Evolutionary conservation across 768 basidiomycete species (phyloP), one percentile per base, ranked within the genome.

Genomic region (Tylopilus rubrobrunneus): DNA sequence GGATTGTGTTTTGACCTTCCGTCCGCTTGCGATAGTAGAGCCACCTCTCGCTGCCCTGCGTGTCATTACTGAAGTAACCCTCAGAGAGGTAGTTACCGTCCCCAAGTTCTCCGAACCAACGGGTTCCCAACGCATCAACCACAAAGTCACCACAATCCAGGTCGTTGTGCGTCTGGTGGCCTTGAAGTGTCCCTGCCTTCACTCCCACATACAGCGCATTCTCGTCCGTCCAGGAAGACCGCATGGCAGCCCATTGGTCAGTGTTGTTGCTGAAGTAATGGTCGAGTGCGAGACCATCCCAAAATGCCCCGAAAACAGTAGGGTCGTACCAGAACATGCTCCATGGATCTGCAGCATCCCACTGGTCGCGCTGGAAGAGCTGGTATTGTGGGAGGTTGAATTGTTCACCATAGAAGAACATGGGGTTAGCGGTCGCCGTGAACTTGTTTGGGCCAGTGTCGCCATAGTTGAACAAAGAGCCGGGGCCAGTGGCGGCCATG

Each of bases 141-240:
- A 98, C 94, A 63, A 98, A 99, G 73, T 95, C 92, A 58, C 97
- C 97, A 48, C 79, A 82, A 67, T 99, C 97, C 56, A 98, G 80
- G 66, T 98, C 93, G 62, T 92, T 92, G 71, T 97, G 95, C 0
- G 92, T 94, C 74, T 98, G 93, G 69, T 95, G 94, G 23, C 83
- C 82, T 61, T 84, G 81, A 58, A 85, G 76, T 50, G 75, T 79
- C 29, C 96, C 92, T 4, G 88, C 89, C 75, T 98, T 98, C 71
- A 92, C 86, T 2, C 85, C 96, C 53, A 95, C 83, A 73, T 81
- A 98, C 19, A 90, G 63, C 4, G 91, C 92, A 61, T 86, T 77
- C 51, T 79, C 76, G 63, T 95, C 89, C 11, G 96, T 95, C 94
- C 94, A 99, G 55, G 85, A 87, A 56, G 87, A 89, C 58, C 97